Base-by-base conservation (phyloP, 371 early-diverging fungal species). In the Rhizomucor pusillus region DNA sequence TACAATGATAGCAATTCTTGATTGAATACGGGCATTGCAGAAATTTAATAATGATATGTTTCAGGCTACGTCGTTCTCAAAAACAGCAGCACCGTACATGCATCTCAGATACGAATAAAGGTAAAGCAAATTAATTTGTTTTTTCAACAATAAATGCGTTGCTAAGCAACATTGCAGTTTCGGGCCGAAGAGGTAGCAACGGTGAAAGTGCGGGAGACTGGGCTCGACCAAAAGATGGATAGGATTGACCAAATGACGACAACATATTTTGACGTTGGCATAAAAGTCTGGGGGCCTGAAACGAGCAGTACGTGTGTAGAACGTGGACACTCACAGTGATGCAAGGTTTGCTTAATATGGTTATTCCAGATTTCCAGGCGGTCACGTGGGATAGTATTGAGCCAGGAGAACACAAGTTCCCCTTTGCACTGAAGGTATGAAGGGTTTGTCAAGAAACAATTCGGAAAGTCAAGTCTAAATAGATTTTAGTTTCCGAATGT, bases 341-440 rank as follows among this genome's bases (percentile, higher is more conserved):
- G 34, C 22, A 19, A 25, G 11, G 24, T 10, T 47, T 11, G 2
- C 16, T 33, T 22, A 24, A 23, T 25, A 24, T 18, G 25, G 19
- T 47, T 24, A 25, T 16, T 22, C n/a, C 16, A 13, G 25, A 47
- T 24, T 23, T 25, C 16, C 1, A 37, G 57, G 40, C 61, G 59
- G 20, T 60, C 60, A 47, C 49, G 60, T 46, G 29, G 29, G 29
- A 29, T 29, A 29, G 29, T 7, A 29, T 29, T 29, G 73, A 69
- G 18, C 54, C 65, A 5, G 73, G 67, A 35, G 67, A 67, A 13
- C 70, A 73, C 3, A 60, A 13, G 10, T 60, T 55, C 37, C 71
- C 71, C 1, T 81, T 81, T 62, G 75, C 73, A 3, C 56, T 81
- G 47, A 81, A 81, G 62, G 77, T 78, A 64, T 48, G 23, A 7